Conservation (phyloP, 2,329 filamentous ascomycete genomes). For the Aureobasidium vineae region DNA sequence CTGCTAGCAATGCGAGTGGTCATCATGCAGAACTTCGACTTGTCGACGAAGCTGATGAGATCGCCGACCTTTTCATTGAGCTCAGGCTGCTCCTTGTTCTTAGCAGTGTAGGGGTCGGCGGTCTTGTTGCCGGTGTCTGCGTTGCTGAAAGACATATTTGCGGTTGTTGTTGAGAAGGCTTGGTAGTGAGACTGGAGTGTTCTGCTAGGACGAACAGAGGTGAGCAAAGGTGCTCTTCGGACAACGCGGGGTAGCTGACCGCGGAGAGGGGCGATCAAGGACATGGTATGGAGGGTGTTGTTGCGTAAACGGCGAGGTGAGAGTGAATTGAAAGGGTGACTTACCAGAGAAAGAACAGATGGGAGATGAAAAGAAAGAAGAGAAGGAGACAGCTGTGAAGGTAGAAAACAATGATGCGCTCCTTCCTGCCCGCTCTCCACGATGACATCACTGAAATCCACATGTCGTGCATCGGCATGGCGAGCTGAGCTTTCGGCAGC, state of each 20-base stretch:
- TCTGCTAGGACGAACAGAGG: conserved; percentile 12
- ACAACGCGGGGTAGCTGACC: conserved; percentile 27
- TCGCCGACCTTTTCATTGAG: conserved; percentile 75
- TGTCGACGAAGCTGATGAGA: conserved; percentile 66
- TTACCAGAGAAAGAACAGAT: conserved; percentile 20
- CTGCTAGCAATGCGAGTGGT: conserved; percentile 68
- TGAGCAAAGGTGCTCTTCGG: conserved; percentile 25
- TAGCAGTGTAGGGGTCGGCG: conserved; percentile 76
- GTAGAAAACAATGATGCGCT: conserved; percentile 27
- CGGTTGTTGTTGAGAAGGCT: conserved; percentile 21
- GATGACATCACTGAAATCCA: conserved; percentile 15
- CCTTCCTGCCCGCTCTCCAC: not conserved
- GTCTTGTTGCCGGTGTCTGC: conserved; percentile 61
- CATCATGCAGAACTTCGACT: conserved; percentile 84
- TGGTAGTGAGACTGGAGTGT: conserved; percentile 18
- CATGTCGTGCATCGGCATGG: conserved; percentile 1
- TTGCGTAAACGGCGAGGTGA: not conserved
- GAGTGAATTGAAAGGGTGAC: not conserved
- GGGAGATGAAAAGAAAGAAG: conserved; percentile 24
- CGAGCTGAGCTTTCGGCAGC: conserved; percentile 6
- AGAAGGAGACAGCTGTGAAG: conserved; percentile 22
- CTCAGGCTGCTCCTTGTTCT: conserved; percentile 68
- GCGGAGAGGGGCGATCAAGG: conserved; percentile 29
- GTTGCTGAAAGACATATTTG: conserved; percentile 54
- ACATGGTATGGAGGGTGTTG: conserved; percentile 19